phyloP scores from a whole-genome alignment of 495 filamentous ascomycete species.

The Hypoxylon perforatum region DNA sequence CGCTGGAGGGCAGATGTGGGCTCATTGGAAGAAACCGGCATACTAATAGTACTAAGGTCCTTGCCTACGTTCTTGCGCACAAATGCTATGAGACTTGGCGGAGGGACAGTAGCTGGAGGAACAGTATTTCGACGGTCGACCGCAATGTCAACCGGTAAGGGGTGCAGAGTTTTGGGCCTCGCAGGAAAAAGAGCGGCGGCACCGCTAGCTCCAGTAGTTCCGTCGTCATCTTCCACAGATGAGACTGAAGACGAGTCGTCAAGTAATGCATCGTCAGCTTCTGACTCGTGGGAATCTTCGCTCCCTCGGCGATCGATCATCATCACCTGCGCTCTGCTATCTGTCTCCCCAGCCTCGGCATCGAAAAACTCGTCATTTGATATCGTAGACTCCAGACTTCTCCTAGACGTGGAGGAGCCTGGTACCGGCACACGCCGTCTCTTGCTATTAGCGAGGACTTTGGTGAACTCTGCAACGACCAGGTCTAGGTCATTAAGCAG shows the following conservation, averaged over 20 bases:
- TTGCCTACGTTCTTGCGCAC: conserved; percentile 98
- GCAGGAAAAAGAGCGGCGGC: conserved; percentile 71
- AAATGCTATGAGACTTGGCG: conserved; percentile 92
- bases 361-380: conserved; percentile 94
- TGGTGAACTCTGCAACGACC: conserved; percentile 83
- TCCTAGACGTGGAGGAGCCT: conserved; percentile 65
- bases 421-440: conserved; percentile 72
- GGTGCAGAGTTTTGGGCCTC: conserved; percentile 77
- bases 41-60: conserved; percentile 92
- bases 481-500: conserved; percentile 84
- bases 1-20: conserved; percentile 89
- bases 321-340: conserved; percentile 72
- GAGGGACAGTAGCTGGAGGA: conserved; percentile 74
- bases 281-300: conserved; percentile 62
- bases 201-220: conserved; percentile 54
- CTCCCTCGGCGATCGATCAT: conserved; percentile 75
- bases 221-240: conserved; percentile 65
- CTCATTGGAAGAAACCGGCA: conserved; percentile 97
- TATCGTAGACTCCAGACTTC: conserved; percentile 81
- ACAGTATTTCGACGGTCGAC: conserved; percentile 78
- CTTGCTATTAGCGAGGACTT: conserved; percentile 79
- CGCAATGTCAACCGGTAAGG: conserved; percentile 74
- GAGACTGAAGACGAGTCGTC: conserved; percentile 71
- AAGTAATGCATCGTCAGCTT: conserved; percentile 66
- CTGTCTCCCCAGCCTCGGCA: conserved; percentile 74